A percentile compares a stretch with the other conserved stretches of the same genome.
These are phyloP conservation scores for Pseudocercospora fuligena DNA, from an alignment of 2,329 filamentous ascomycete genomes.

Conservation along the genomic window DNA sequence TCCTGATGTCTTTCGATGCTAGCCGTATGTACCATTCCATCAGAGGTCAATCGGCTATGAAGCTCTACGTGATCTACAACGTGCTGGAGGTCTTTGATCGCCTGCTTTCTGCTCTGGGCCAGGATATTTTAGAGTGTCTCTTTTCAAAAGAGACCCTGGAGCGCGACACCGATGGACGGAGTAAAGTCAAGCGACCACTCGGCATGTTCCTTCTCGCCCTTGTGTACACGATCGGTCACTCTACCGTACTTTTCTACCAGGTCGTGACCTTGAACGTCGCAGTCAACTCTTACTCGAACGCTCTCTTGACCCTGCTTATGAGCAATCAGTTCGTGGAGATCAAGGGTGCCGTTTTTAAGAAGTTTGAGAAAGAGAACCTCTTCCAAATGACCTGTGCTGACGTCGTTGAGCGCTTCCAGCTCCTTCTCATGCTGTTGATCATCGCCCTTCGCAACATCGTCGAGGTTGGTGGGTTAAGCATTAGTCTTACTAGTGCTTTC, in stretches of 20 bases:
- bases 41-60: constrained; percentile 93
- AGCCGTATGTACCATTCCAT: constrained; percentile 99
- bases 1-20: constrained; percentile 89
- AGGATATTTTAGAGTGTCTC: constrained; percentile 94
- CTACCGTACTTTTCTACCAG: constrained; percentile 90
- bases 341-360: constrained; percentile 98
- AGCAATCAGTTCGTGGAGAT: constrained; percentile 99
- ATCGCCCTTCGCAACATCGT: constrained; percentile 96
- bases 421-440: constrained; percentile 96
- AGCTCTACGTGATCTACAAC: constrained; percentile 98
- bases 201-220: constrained; percentile 90
- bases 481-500: constrained; percentile 40
- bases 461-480: constrained; percentile 84
- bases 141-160: constrained; percentile 93
- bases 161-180: constrained; percentile 82
- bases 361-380: constrained; percentile 95
- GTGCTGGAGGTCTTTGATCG: constrained; percentile 92
- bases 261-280: constrained; percentile 97
- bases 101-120: constrained; percentile 85
- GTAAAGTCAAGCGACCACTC: constrained; percentile 84
- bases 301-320: constrained; percentile 85
- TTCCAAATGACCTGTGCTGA: constrained; percentile 97
- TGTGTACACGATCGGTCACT: constrained; percentile 84
- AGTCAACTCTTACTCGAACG: constrained; percentile 98
- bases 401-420: constrained; percentile 93